These are phyloP conservation scores for Murraya koenigii DNA, from an alignment of 345 rosid species.

Conservation along the genomic window DNA sequence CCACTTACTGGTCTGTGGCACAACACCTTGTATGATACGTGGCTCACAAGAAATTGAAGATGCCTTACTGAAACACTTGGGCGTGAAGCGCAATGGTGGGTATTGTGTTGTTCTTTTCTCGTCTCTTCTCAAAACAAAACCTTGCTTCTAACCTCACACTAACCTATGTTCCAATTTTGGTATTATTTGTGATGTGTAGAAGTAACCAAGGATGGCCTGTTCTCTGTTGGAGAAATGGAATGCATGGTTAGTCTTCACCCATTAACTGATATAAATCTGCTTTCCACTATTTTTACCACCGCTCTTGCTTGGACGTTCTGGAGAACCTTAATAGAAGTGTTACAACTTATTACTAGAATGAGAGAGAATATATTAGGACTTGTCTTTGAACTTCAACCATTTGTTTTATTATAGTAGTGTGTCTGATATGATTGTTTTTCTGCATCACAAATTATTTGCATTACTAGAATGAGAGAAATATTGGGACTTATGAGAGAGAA, in stretches of 20 bases:
- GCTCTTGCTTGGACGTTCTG: neutral
- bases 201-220: slow-evolving; percentile 97
- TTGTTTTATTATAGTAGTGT: too few species aligned
- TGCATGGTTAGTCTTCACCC: slow-evolving; percentile 70
- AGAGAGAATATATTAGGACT: neutral
- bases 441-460: too few species aligned
- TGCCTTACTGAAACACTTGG: slow-evolving; percentile 84
- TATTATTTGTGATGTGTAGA: slow-evolving; percentile 42
- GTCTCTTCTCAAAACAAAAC: neutral
- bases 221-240: slow-evolving; percentile 99
- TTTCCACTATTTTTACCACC: neutral
- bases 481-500: too few species aligned
- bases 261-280: slow-evolving; percentile 5
- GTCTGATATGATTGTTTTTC: slow-evolving; percentile 21
- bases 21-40: slow-evolving; percentile 97
- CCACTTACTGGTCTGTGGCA: slow-evolving; percentile 97
- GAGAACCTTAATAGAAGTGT: neutral
- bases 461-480: neutral
- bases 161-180: neutral
- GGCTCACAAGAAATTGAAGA: slow-evolving; percentile 92
- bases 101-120: neutral
- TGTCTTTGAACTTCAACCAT: too few species aligned
- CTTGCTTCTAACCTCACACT: neutral
- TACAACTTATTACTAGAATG: neutral
- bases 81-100: slow-evolving; percentile 92